These are phyloP conservation scores for Rubia peregrina DNA, from an alignment of 305 asterid species.

Conservation along the genomic window DNA sequence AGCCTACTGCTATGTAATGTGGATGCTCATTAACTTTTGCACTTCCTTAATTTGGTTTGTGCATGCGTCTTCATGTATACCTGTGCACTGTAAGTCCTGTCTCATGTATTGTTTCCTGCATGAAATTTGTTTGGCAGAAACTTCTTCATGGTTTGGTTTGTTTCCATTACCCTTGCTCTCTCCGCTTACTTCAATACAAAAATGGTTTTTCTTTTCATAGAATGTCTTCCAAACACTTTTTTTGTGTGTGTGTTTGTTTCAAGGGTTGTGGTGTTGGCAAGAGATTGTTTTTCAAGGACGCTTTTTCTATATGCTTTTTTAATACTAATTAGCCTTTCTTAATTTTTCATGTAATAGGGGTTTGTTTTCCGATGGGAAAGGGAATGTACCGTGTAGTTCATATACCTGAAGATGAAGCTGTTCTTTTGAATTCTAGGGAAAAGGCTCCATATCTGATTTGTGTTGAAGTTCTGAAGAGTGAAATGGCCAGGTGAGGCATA, in stretches of 20 bases:
- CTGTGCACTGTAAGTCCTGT: too few relatives aligned
- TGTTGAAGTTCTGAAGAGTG: constrained; percentile 90
- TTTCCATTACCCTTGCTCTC: background rate
- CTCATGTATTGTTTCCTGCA: background rate
- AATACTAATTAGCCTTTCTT: constrained; percentile 19
- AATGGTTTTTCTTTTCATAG: too few relatives aligned
- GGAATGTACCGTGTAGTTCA: constrained; percentile 96
- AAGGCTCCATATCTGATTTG: constrained; percentile 97
- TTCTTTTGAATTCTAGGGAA: constrained; percentile 95
- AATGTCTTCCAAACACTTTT: background rate
- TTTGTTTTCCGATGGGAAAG: constrained; percentile 94
- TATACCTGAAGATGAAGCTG: constrained; percentile 98
- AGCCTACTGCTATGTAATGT: too few relatives aligned
- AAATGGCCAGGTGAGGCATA: constrained; percentile 59
- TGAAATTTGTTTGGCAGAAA: background rate
- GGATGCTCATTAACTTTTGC: background rate
- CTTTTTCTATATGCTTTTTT: constrained; percentile 7
- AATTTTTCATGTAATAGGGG: constrained; percentile 45
- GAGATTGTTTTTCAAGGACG: background rate
- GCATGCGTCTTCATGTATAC: background rate
- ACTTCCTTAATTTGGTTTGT: background rate
- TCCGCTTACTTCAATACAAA: background rate
- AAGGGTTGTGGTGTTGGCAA: background rate
- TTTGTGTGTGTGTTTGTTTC: background rate
- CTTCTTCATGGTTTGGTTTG: background rate